Percentiles rank a stretch among this genome's conserved stretches.
Conservation (phyloP, 257 asterid genomes). For the Gentiana straminea region DNA sequence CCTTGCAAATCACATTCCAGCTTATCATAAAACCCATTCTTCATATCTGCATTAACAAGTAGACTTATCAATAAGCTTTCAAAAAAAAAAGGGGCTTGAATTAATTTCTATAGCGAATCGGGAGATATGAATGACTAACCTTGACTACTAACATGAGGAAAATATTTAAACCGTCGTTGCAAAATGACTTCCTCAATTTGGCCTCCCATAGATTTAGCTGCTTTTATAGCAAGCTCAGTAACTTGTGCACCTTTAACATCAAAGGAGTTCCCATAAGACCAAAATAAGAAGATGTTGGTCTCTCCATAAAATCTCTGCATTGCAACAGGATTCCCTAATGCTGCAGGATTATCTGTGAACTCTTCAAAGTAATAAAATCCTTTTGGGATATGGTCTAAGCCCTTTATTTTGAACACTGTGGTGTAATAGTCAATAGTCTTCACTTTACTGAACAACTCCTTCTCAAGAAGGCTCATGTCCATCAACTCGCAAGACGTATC, state of each 20-base stretch:
- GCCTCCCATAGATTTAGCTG: constrained; percentile 50
- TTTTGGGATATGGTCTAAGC: constrained; percentile 50
- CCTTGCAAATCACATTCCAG: constrained; percentile 55
- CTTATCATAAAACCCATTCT: constrained; percentile 50
- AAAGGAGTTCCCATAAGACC: too few relatives aligned
- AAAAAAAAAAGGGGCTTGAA: too few relatives aligned
- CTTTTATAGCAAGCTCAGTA: constrained; percentile 27
- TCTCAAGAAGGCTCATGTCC: constrained; percentile 16
- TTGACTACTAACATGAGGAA: constrained; percentile 59
- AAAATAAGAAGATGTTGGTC: constrained; percentile 41
- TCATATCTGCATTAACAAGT: constrained; percentile 29
- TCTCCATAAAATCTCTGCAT: constrained; percentile 34
- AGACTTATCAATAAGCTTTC: neutral
- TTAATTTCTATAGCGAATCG: too few relatives aligned
- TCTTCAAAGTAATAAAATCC: constrained; percentile 23
- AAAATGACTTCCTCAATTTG: constrained; percentile 29
- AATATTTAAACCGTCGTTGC: constrained; percentile 54
- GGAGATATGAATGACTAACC: constrained; percentile 18
- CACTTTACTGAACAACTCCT: constrained; percentile 43
- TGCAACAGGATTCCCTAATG: constrained; percentile 31
- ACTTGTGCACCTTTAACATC: too few relatives aligned
- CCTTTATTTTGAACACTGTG: constrained; percentile 27
- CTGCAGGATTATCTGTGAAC: constrained; percentile 51
- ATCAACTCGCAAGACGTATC: constrained; percentile 25
- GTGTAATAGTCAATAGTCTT: constrained; percentile 39